A percentile compares a stretch with the other conserved stretches of the same genome.
Conservation (phyloP, 2,329 filamentous ascomycete species). For the Paraconiothyrium sp. region DNA sequence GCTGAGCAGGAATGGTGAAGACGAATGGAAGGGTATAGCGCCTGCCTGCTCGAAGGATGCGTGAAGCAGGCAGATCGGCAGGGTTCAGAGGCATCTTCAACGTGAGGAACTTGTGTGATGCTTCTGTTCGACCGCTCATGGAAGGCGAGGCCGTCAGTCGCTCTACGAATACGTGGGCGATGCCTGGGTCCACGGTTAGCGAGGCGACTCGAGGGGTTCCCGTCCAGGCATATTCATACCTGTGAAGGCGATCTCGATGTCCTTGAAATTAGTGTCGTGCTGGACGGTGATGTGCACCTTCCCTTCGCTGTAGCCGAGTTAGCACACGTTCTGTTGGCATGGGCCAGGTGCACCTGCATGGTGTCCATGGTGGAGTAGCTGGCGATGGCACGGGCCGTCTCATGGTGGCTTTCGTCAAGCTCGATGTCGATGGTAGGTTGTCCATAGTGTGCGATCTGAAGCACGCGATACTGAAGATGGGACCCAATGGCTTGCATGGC, state of each 20-base stretch:
- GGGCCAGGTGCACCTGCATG: constrained; percentile 54
- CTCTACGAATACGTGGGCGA: constrained; percentile 64
- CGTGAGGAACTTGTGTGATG: constrained; percentile 69
- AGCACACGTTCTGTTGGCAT: not conserved
- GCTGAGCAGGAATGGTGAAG: constrained; percentile 69
- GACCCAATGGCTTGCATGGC: constrained; percentile 43
- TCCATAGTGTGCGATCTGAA: constrained; percentile 42
- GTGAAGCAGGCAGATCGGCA: constrained; percentile 62
- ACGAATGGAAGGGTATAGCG: constrained; percentile 69
- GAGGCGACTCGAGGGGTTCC: not conserved
- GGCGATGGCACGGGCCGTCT: constrained; percentile 47
- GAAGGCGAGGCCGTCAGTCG: constrained; percentile 62
- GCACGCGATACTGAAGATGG: constrained; percentile 46
- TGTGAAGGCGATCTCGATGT: constrained; percentile 67
- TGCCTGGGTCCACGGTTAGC: constrained; percentile 51
- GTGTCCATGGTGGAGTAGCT: constrained; percentile 67
- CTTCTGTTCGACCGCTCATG: constrained; percentile 63
- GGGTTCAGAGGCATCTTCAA: constrained; percentile 68
- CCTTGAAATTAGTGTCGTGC: constrained; percentile 64
- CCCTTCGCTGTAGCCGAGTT: not conserved
- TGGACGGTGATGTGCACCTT: constrained; percentile 12
- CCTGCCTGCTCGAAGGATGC: constrained; percentile 63
- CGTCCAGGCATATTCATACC: constrained; percentile 50
- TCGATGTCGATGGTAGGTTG: constrained; percentile 56
- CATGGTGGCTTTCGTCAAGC: constrained; percentile 45